These are phyloP conservation scores for Teunomyces atbi DNA, from an alignment of 805 yeast genomes.

Conservation along the genomic window DNA sequence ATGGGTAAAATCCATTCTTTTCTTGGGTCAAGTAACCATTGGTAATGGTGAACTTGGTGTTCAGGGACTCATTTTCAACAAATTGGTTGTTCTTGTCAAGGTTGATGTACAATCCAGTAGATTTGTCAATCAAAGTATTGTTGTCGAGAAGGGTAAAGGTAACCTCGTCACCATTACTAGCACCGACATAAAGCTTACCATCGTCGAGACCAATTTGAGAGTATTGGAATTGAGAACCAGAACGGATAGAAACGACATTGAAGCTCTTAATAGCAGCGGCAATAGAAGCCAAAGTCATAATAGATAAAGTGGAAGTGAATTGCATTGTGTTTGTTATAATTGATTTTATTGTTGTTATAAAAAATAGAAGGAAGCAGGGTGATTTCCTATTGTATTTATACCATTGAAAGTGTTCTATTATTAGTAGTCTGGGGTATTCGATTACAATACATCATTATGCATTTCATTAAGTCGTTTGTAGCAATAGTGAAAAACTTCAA, in stretches of 20 bases:
- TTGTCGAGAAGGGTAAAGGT: conserved; percentile 23
- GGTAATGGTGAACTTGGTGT: conserved; percentile 11
- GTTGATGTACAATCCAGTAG: conserved; percentile 15
- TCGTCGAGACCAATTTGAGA: conserved; percentile 8
- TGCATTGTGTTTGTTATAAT: conserved; percentile 8
- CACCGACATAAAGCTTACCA: conserved; percentile 11
- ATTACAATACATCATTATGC: not conserved
- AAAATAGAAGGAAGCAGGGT: not conserved
- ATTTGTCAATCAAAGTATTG: conserved; percentile 18
- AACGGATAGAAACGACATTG: conserved; percentile 19
- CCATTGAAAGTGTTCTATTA: not conserved
- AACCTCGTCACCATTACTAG: conserved; percentile 7
- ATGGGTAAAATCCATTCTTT: conserved; percentile 11
- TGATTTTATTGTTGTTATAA: not conserved
- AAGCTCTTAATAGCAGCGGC: conserved; percentile 24
- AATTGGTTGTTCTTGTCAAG: conserved; percentile 7
- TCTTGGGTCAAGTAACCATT: conserved; percentile 14
- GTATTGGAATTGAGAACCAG: conserved; percentile 27
- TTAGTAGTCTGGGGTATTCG: conserved; percentile 1
- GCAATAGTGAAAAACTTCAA: not conserved
- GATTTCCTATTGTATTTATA: not conserved
- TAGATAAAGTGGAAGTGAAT: conserved; percentile 16
- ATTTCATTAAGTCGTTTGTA: not conserved
- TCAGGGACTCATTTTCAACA: conserved; percentile 4
- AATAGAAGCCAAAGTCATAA: conserved; percentile 17